Conservation (phyloP, 2,329 filamentous ascomycete genomes). For the Neonectria coccinea region DNA sequence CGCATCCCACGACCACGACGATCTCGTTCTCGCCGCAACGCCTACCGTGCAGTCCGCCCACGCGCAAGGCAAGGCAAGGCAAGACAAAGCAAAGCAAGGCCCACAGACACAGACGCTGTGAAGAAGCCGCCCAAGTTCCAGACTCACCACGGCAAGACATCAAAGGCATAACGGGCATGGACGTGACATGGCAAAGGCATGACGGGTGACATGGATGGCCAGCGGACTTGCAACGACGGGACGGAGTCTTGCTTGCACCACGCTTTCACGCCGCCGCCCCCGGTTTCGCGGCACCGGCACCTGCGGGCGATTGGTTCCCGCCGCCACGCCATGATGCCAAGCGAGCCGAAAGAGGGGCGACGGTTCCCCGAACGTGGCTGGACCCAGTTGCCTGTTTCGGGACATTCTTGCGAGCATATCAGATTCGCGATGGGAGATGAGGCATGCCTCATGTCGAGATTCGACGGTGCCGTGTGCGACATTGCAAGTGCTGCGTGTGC, state of each 20-base stretch:
- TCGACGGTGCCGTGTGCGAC: conserved; percentile 12
- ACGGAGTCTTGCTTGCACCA: conserved; percentile 10
- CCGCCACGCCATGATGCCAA: conserved; percentile 37
- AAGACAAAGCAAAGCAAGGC: background rate
- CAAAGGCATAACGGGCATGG: background rate
- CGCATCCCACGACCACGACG: conserved; percentile 2
- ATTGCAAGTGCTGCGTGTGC: conserved; percentile 9
- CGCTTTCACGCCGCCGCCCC: conserved; percentile 31
- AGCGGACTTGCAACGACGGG: conserved; percentile 10
- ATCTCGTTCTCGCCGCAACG: background rate
- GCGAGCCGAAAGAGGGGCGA: conserved; percentile 25
- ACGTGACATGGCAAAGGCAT: conserved; percentile 13
- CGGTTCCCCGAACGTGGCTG: conserved; percentile 35
- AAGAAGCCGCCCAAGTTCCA: conserved; percentile 4
- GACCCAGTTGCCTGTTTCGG: conserved; percentile 46
- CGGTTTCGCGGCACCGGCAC: conserved; percentile 23
- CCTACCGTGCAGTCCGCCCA: background rate
- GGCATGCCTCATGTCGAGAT: conserved; percentile 21
- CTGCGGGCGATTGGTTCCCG: conserved; percentile 41
- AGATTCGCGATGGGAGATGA: conserved; percentile 27
- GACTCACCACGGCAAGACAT: conserved; percentile 1
- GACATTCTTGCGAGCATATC: conserved; percentile 49
- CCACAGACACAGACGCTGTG: conserved; percentile 3
- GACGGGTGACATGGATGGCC: background rate
- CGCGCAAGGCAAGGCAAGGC: background rate